phyloP scores from a whole-genome alignment of 352 stramenopile genomes.

The Phytophthora colocasiae region DNA sequence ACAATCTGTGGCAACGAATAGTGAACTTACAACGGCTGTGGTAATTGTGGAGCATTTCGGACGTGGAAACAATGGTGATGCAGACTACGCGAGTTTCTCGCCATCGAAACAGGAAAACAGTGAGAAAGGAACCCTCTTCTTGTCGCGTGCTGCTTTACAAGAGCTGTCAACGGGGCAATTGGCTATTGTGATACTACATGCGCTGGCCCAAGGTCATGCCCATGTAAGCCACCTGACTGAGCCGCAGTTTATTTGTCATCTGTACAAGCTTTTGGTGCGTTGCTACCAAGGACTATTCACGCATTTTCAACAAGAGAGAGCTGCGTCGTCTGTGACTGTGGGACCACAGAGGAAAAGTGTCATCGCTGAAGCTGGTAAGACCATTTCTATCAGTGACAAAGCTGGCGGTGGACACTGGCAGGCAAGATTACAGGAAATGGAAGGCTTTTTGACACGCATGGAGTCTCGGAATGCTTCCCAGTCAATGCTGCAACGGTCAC shows the following conservation, averaged over 20 bases:
- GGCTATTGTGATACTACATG: slow-evolving; percentile 61
- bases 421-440: slow-evolving; percentile 52
- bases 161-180: slow-evolving; percentile 60
- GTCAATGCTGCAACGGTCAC: slow-evolving; percentile 8
- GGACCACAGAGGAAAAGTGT: slow-evolving; percentile 10
- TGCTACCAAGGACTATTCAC: slow-evolving; percentile 72
- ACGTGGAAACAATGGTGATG: slow-evolving; percentile 5
- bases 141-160: slow-evolving; percentile 39
- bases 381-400: background rate
- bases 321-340: background rate
- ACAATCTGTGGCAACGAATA: slow-evolving; percentile 15
- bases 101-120: background rate
- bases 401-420: slow-evolving; percentile 41
- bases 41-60: slow-evolving; percentile 23
- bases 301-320: slow-evolving; percentile 24
- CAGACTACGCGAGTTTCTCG: slow-evolving; percentile 27
- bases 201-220: slow-evolving; percentile 43
- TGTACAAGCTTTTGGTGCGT: slow-evolving; percentile 61
- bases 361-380: slow-evolving; percentile 2
- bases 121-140: slow-evolving; percentile 37
- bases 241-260: slow-evolving; percentile 51
- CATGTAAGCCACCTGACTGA: slow-evolving; percentile 50
- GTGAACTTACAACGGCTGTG: background rate
- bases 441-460: slow-evolving; percentile 57
- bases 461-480: slow-evolving; percentile 5